phyloP scores from a whole-genome alignment of 1,284 basidiomycete species.

The Mycena citricolor region DNA sequence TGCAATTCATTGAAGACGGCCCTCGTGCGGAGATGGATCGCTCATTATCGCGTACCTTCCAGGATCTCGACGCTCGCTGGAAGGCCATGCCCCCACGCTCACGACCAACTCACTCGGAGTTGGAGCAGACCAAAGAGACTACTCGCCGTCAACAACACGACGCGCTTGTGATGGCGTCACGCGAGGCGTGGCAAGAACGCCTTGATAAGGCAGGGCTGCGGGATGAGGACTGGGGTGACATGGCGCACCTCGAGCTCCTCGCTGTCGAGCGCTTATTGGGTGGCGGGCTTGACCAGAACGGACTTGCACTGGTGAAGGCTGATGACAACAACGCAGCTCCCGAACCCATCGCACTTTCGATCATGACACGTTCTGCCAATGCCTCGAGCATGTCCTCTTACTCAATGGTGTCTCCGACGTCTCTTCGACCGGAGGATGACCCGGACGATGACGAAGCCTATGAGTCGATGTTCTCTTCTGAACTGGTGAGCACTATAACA shows the following conservation, averaged over 20 bases:
- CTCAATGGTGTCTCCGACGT: conserved; percentile 36
- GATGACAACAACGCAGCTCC: conserved; percentile 19
- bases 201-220: conserved; percentile 33
- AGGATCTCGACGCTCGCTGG: conserved; percentile 29
- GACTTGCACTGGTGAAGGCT: conserved; percentile 17
- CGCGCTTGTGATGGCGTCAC: conserved; percentile 31
- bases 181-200: conserved; percentile 39
- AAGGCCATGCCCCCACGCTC: conserved; percentile 24
- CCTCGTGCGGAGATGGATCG: conserved; percentile 29
- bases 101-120: conserved; percentile 25
- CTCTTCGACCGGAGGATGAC: conserved; percentile 29
- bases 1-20: conserved; percentile 30
- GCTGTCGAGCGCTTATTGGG: conserved; percentile 36
- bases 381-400: conserved; percentile 35
- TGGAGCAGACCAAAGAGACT: conserved; percentile 30
- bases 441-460: conserved; percentile 37
- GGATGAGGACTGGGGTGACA: conserved; percentile 41
- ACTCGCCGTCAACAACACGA: conserved; percentile 31
- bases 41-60: conserved; percentile 26
- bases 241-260: conserved; percentile 34
- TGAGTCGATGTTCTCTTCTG: conserved; percentile 27
- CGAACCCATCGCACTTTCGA: conserved; percentile 26
- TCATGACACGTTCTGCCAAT: conserved; percentile 32
- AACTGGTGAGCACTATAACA: conserved; percentile 25
- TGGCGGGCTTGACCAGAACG: conserved; percentile 31